A percentile compares a stretch with the other conserved stretches of the same genome.
These are phyloP conservation scores for Gossypium trilobum DNA, from an alignment of 441 rosid genomes.

Conservation along the genomic window DNA sequence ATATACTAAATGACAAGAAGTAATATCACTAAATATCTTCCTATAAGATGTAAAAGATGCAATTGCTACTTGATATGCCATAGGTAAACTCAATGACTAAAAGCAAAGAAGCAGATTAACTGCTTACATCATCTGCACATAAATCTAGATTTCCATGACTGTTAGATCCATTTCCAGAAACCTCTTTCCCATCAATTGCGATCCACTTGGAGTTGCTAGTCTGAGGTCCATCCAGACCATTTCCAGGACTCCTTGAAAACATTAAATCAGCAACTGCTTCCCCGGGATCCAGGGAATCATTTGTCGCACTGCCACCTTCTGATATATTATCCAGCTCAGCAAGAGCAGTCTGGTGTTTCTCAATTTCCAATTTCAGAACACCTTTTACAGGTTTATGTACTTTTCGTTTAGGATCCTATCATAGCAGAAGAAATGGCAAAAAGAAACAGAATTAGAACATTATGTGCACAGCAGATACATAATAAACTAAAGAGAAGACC, in stretches of 20 bases:
- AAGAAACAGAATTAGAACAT: conserved; percentile 15
- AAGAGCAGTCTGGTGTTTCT: conserved; percentile 68
- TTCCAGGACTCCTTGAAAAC: conserved; percentile 55
- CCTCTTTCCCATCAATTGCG: conserved; percentile 50
- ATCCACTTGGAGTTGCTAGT: conserved; percentile 54
- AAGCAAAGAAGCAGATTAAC: conserved; percentile 11
- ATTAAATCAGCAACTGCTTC: conserved; percentile 48
- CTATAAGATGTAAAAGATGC: not conserved
- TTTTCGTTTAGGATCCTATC: conserved; percentile 87
- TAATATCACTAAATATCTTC: not conserved
- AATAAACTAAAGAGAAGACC: conserved; percentile 20
- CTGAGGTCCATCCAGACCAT: conserved; percentile 60
- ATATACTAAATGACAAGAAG: not conserved
- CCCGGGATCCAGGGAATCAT: conserved; percentile 70
- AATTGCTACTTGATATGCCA: not conserved
- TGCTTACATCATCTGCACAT: conserved; percentile 61
- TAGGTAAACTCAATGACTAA: not conserved
- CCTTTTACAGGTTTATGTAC: conserved; percentile 97
- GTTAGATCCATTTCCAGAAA: conserved; percentile 50
- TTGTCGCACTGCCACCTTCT: conserved; percentile 79
- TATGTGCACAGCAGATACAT: conserved; percentile 20
- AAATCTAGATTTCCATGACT: conserved; percentile 46
- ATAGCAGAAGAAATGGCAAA: conserved; percentile 24
- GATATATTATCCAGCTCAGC: conserved; percentile 73
- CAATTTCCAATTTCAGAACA: conserved; percentile 81